Evolutionary conservation across 2,329 filamentous ascomycete genomes (phyloP), one percentile per base, ranked within the genome.

Genomic region (Alternaria brassicae): DNA sequence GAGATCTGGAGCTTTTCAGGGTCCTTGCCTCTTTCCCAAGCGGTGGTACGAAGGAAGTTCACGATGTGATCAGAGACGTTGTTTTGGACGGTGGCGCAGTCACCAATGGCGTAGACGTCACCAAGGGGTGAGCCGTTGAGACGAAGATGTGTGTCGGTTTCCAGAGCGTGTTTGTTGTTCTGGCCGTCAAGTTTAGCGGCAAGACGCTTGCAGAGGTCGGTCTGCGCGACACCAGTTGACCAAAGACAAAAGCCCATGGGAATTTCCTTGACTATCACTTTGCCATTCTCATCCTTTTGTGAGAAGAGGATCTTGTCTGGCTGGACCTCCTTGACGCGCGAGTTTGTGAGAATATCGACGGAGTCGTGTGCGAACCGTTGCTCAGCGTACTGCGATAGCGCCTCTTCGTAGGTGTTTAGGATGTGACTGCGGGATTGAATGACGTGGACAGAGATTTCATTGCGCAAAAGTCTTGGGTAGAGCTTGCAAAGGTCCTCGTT

Each of bases 391-490:
- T 89, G 88, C 10, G 93, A 97, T 1, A 99, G 85, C 0, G 92
- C 90, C 80, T 99, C 95, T 66, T 99, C 95, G 75, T 99, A 99
- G 0, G 95, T 99, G 81, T 99, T 99, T 28, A 99, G 84, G 64
- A 99, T 99, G 70, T 99, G 95, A 39, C 91, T 89, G 59, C 95
- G 88, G 71, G 92, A 96, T 75, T 99, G 95, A 62, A 99, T 97
- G 45, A 99, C 85, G 74, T 99, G 96, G 1, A 99, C 94, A 0
- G 95, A 98, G 48, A 99, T 96, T 77, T 99, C 93, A 75, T 98
- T 98, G 62, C 95, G 88, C n/a, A 99, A 80, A 28, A 99, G 87
- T 63, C 89, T 89, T 2, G 95, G 95, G 78, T 97, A 99, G 12
- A 68, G 59, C 50, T 70, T 66, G 41, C 89, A 89, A 41, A 99